Conservation (phyloP, 2,329 filamentous ascomycete genomes). For the Ilyonectria mors-panacis region DNA sequence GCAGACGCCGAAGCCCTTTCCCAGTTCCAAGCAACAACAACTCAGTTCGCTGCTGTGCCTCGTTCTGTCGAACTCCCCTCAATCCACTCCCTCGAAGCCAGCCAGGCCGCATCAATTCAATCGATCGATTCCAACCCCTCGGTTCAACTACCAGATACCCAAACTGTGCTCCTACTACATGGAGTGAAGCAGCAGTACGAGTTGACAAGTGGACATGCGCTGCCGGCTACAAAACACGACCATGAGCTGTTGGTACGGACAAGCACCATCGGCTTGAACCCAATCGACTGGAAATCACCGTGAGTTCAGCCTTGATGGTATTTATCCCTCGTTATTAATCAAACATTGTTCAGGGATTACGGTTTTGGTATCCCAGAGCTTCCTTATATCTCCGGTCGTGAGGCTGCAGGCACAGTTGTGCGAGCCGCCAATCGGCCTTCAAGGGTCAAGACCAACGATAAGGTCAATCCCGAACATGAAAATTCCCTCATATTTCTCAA, state of each 20-base stretch:
- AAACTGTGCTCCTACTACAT: slow-evolving; percentile 66
- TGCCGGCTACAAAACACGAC: slow-evolving; percentile 57
- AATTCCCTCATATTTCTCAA: background rate
- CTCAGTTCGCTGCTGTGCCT: slow-evolving; percentile 16
- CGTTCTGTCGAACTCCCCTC: slow-evolving; percentile 10
- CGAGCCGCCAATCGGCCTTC: slow-evolving; percentile 54
- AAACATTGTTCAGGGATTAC: slow-evolving; percentile 68
- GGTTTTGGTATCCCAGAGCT: slow-evolving; percentile 78
- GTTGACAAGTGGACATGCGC: slow-evolving; percentile 58
- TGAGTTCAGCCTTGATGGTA: slow-evolving; percentile 56
- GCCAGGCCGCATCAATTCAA: slow-evolving; percentile 23
- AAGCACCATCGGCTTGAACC: slow-evolving; percentile 78
- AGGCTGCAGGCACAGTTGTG: slow-evolving; percentile 77
- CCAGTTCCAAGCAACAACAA: slow-evolving; percentile 24
- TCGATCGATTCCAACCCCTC: slow-evolving; percentile 15
- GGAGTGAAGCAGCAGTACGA: slow-evolving; percentile 65
- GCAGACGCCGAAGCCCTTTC: slow-evolving; percentile 15
- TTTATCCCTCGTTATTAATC: background rate
- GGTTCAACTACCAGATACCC: slow-evolving; percentile 47
- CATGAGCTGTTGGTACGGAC: slow-evolving; percentile 75
- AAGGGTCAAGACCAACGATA: slow-evolving; percentile 70
- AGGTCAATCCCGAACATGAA: slow-evolving; percentile 50
- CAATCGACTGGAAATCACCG: slow-evolving; percentile 84
- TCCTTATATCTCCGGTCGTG: slow-evolving; percentile 79
- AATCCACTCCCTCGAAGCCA: background rate